Evolutionary conservation across 768 basidiomycete genomes (phyloP).

Genomic region (Rubroboletus pulcherrimus): DNA sequence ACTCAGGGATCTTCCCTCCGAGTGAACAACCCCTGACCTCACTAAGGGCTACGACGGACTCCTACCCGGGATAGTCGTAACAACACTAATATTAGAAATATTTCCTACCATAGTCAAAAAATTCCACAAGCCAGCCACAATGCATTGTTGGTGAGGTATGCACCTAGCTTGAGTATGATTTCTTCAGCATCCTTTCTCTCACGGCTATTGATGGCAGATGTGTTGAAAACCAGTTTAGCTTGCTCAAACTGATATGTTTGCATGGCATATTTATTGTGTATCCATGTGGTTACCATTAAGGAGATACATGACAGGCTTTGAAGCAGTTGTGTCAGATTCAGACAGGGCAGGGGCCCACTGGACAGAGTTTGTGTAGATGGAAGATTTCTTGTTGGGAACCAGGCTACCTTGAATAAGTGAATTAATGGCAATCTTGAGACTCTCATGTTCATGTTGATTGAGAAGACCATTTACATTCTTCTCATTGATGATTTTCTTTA

Average conservation of each 20-base stretch:
- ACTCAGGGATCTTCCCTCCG: too few species aligned
- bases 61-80: too few species aligned
- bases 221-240: neutral
- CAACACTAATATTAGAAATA: neutral
- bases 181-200: neutral
- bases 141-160: neutral
- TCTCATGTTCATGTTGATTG: neutral
- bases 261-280: accelerated
- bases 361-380: neutral
- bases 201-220: neutral
- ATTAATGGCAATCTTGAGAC: neutral
- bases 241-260: neutral
- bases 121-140: neutral
- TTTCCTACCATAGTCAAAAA: neutral
- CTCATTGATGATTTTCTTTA: neutral
- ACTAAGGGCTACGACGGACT: too few species aligned
- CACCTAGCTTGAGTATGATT: neutral
- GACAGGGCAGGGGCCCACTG: neutral
- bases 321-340: too few species aligned
- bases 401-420: too few species aligned
- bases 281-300: neutral
- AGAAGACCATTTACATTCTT: neutral
- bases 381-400: too few species aligned
- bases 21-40: too few species aligned
- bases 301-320: neutral